Evolutionary conservation across 495 filamentous ascomycete species (phyloP).

Genomic region (Neurospora sp.): DNA sequence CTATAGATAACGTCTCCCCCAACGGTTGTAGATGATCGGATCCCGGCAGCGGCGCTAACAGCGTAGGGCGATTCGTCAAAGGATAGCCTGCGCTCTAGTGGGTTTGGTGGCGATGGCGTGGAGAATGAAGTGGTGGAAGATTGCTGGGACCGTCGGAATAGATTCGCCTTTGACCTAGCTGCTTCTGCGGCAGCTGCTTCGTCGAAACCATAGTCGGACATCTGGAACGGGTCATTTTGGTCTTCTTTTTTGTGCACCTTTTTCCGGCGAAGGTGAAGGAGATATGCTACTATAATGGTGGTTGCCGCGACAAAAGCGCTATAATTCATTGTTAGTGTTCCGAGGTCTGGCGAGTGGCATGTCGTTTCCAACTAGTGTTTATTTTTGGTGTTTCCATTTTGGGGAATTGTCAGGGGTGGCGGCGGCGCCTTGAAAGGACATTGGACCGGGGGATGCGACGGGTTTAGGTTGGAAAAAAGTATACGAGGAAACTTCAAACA

Average conservation of each 20-base stretch:
- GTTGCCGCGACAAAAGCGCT: not conserved
- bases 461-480: not conserved
- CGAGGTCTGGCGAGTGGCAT: not conserved
- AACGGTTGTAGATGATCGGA: not conserved
- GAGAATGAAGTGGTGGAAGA: not conserved
- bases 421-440: not conserved
- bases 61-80: not conserved
- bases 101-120: not conserved
- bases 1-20: not conserved
- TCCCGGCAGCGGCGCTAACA: not conserved
- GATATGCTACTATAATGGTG: slow-evolving; percentile 1
- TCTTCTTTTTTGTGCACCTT: slow-evolving; percentile 19
- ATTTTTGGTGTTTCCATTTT: not conserved
- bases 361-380: not conserved
- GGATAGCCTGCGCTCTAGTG: not conserved
- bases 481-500: not conserved
- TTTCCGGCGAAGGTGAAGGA: slow-evolving; percentile 14
- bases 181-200: slow-evolving; percentile 3
- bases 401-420: not conserved
- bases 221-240: slow-evolving; percentile 14
- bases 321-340: not conserved
- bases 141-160: not conserved
- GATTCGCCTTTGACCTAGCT: not conserved
- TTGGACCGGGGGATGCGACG: not conserved
- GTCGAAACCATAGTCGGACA: slow-evolving; percentile 20